phyloP scores from a whole-genome alignment of 2,329 filamentous ascomycete genomes.

The Pseudogymnoascus sp. region DNA sequence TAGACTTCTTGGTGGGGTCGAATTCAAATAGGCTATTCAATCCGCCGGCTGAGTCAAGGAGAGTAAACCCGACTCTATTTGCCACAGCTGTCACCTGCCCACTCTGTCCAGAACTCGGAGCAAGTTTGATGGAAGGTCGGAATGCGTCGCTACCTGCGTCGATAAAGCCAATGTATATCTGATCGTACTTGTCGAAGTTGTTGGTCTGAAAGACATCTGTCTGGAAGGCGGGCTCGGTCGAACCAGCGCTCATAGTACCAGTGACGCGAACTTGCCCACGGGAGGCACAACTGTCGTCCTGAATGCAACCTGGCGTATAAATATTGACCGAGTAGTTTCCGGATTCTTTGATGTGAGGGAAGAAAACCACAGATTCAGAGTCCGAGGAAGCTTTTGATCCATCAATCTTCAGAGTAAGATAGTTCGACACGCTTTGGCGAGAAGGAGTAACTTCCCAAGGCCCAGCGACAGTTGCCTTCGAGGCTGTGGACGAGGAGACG shows the following conservation, averaged over 20 bases:
- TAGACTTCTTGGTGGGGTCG: constrained; percentile 54
- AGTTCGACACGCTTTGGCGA: constrained; percentile 63
- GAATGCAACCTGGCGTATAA: constrained; percentile 84
- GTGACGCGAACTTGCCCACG: constrained; percentile 81
- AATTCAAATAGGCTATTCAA: constrained; percentile 90
- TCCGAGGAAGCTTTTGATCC: constrained; percentile 47
- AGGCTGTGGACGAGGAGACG: constrained; percentile 50
- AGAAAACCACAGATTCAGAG: constrained; percentile 66
- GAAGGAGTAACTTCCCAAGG: constrained; percentile 67
- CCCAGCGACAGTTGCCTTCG: constrained; percentile 62
- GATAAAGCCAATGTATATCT: constrained; percentile 78
- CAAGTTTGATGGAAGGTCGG: constrained; percentile 71
- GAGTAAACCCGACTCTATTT: constrained; percentile 72
- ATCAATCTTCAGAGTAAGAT: constrained; percentile 62
- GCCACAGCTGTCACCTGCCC: constrained; percentile 74
- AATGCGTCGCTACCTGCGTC: constrained; percentile 69
- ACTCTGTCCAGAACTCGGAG: constrained; percentile 57
- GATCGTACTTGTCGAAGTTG: constrained; percentile 92
- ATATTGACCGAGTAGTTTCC: constrained; percentile 88
- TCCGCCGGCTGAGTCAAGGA: constrained; percentile 67
- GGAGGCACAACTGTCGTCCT: constrained; percentile 67
- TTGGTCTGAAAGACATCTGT: constrained; percentile 80
- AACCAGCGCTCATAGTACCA: constrained; percentile 54
- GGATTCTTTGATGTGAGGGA: constrained; percentile 76
- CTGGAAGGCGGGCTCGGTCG: constrained; percentile 41